phyloP scores from a whole-genome alignment of 2,329 filamentous ascomycete species.

The Fusarium bulbicola region DNA sequence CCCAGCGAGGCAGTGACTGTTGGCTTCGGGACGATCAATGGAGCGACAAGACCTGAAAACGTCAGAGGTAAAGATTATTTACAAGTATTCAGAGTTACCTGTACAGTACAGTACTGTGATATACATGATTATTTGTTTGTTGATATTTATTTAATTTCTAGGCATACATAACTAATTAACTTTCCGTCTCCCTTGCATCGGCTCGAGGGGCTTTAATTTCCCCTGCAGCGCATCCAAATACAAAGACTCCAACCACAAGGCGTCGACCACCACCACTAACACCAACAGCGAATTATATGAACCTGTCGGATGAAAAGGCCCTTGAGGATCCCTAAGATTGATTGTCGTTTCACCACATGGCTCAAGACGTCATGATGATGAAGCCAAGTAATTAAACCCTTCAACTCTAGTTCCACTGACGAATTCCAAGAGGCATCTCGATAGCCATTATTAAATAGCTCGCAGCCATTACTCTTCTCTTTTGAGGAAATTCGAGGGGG shows the following conservation, averaged over 20 bases:
- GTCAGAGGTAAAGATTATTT: background rate
- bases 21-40: constrained; percentile 22
- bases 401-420: background rate
- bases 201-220: constrained; percentile 26
- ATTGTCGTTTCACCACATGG: constrained; percentile 15
- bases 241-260: background rate
- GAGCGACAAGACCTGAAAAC: background rate
- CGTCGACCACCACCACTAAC: background rate
- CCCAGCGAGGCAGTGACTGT: constrained; percentile 25
- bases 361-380: constrained; percentile 30
- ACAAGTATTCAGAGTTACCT: background rate
- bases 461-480: background rate
- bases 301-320: background rate
- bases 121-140: background rate
- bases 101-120: background rate
- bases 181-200: constrained; percentile 26
- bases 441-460: background rate
- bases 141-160: background rate
- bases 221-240: constrained; percentile 6
- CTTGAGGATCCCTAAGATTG: background rate
- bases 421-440: background rate
- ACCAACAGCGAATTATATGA: background rate
- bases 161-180: constrained; percentile 3
- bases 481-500: background rate
- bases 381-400: constrained; percentile 14